phyloP scores from a whole-genome alignment of 192 early-diverging fungal genomes.

The Lobosporangium transversale region DNA sequence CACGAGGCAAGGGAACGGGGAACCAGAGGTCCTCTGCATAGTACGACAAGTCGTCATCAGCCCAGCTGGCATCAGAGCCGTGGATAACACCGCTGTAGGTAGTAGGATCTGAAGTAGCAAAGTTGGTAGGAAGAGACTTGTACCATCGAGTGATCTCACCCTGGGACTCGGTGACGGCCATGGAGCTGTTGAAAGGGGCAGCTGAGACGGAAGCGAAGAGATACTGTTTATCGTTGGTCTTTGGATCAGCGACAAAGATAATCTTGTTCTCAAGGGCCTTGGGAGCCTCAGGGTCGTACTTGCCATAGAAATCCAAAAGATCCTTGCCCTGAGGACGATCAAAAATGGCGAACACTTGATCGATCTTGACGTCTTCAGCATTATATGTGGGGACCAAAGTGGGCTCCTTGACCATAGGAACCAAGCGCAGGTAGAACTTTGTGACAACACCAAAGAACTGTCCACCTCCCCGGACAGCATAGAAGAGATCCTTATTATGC shows the following conservation, averaged over 20 bases:
- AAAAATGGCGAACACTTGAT: slow-evolving; percentile 54
- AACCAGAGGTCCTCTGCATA: slow-evolving; percentile 52
- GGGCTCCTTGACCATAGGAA: slow-evolving; percentile 47
- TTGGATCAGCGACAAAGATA: slow-evolving; percentile 33
- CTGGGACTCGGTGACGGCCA: slow-evolving; percentile 34
- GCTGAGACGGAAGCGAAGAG: slow-evolving; percentile 48
- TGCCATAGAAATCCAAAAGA: slow-evolving; percentile 35
- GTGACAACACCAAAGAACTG: slow-evolving; percentile 53
- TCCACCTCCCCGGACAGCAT: slow-evolving; percentile 45
- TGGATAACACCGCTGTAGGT: slow-evolving; percentile 36
- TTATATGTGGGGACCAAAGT: slow-evolving; percentile 41
- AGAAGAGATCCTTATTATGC: slow-evolving; percentile 48
- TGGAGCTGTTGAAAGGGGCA: slow-evolving; percentile 42
- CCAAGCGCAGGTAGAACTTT: slow-evolving; percentile 40
- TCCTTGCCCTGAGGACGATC: slow-evolving; percentile 40
- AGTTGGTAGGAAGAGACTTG: slow-evolving; percentile 47
- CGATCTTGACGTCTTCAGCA: slow-evolving; percentile 27
- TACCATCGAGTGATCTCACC: slow-evolving; percentile 42
- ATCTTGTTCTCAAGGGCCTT: slow-evolving; percentile 51
- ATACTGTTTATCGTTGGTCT: slow-evolving; percentile 44
- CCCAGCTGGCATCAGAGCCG: slow-evolving; percentile 38
- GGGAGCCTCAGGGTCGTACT: slow-evolving; percentile 46
- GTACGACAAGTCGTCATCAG: slow-evolving; percentile 33
- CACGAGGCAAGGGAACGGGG: slow-evolving; percentile 33
- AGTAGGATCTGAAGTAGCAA: slow-evolving; percentile 39